phyloP scores from a whole-genome alignment of 2,329 filamentous ascomycete genomes.

The Graphilbum ipis-grandicollis region DNA sequence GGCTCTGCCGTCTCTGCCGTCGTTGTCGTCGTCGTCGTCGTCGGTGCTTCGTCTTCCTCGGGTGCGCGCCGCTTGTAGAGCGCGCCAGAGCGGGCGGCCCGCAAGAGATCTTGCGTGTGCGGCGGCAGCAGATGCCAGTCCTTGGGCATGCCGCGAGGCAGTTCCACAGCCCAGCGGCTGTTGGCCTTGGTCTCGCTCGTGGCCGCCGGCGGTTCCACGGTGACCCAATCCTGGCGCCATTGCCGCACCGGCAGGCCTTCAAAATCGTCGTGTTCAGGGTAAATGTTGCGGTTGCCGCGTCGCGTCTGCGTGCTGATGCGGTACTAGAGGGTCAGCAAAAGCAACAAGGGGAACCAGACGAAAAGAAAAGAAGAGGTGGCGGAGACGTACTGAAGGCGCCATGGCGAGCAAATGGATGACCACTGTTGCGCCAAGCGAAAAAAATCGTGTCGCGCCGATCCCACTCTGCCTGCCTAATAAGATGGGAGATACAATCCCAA shows the following conservation, averaged over 20 bases:
- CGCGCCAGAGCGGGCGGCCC: slow-evolving; percentile 60
- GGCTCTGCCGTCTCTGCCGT: neutral
- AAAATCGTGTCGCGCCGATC: too few species aligned
- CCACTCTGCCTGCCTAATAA: too few species aligned
- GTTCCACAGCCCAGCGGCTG: slow-evolving; percentile 57
- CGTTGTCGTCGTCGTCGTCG: slow-evolving; percentile 11
- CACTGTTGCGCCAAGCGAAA: too few species aligned
- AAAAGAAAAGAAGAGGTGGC: too few species aligned
- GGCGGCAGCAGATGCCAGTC: slow-evolving; percentile 62
- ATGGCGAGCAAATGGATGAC: too few species aligned
- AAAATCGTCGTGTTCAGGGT: slow-evolving; percentile 43
- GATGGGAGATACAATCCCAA: too few species aligned
- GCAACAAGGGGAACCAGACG: too few species aligned
- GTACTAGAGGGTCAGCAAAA: too few species aligned
- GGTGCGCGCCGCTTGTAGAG: slow-evolving; percentile 57
- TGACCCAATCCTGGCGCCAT: slow-evolving; percentile 62
- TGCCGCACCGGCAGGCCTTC: slow-evolving; percentile 73
- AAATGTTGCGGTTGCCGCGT: slow-evolving; percentile 37
- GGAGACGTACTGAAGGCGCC: slow-evolving; percentile 2
- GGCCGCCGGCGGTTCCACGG: slow-evolving; percentile 50
- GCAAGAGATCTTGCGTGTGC: slow-evolving; percentile 67
- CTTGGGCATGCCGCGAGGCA: slow-evolving; percentile 67
- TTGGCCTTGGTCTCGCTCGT: slow-evolving; percentile 34
- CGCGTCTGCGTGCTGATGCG: slow-evolving; percentile 25
- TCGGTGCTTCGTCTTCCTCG: slow-evolving; percentile 39